Base-by-base conservation (phyloP, 352 stramenopile species). In the Nothophytophthora sp. region DNA sequence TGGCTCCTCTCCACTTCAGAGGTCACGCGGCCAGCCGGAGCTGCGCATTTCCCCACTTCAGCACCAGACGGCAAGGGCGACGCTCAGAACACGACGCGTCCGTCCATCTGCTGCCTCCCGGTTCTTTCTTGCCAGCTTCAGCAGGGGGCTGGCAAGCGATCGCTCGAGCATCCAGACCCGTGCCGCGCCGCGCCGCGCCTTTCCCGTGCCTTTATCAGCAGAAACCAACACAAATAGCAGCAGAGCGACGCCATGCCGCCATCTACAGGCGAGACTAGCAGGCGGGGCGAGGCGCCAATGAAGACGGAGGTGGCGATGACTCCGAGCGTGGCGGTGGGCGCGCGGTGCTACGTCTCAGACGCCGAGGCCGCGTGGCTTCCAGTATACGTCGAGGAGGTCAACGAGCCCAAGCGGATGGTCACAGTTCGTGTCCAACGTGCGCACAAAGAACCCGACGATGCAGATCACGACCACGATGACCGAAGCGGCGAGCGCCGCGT, bases 281-380 rank as follows among this genome's bases (percentile, higher is more conserved):
- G 48, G 37, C 20, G 36, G 66, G 48, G 38, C 33, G 24, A 57
- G 39, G 29, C 36, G 34, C 32, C 34, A 38, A 60, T 58, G 35
- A 20, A 24, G 11, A 56, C 58, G 42, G 35, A 66, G 8, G 44
- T 34, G 7, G 39, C 35, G 23, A 46, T 53, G 40, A 46, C 54
- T 30, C 60, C 70, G 2, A 77, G 64, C 38, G 57, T 89, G 16
- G 68, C 74, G 5, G 67, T 84, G 20, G 82, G 82, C 22, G 70
- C 78, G 44, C 70, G 77, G 16, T 93, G 82, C 58, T 93, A 89
- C 64, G 76, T 91, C 49, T 72, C 80, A 1, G 83, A 93, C 54
- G 58, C 76, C 32, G 52, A 69, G 2, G 62, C 67, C 11, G 73
- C 88, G 24, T 93, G 83, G 83, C 55, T 93, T 23, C 83, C 80